Conservation (phyloP, 495 filamentous ascomycete species). For the Talaromyces adpressus region DNA sequence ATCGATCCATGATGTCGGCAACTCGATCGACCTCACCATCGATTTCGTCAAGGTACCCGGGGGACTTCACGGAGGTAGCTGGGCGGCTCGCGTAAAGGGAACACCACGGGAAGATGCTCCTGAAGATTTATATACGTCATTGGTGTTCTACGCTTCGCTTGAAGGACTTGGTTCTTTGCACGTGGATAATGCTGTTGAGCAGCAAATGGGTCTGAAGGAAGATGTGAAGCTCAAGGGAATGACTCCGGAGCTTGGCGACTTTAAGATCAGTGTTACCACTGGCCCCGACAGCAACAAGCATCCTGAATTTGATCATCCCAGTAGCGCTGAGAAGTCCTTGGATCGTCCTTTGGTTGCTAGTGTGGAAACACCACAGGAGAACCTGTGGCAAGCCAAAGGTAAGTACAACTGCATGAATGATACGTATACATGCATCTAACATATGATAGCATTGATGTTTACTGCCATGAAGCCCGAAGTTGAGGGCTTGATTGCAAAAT, state of each 20-base stretch:
- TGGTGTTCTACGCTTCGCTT: slow-evolving; percentile 73
- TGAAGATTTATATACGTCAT: slow-evolving; percentile 59
- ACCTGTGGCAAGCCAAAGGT: slow-evolving; percentile 83
- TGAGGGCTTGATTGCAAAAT: slow-evolving; percentile 58
- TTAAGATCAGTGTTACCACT: slow-evolving; percentile 70
- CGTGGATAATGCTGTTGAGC: slow-evolving; percentile 43
- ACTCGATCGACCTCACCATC: slow-evolving; percentile 82
- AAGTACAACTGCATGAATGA: slow-evolving; percentile 10
- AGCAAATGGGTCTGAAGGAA: slow-evolving; percentile 55
- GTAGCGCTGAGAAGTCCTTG: slow-evolving; percentile 66
- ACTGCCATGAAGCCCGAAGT: slow-evolving; percentile 69
- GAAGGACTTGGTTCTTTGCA: slow-evolving; percentile 69
- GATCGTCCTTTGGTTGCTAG: slow-evolving; percentile 71
- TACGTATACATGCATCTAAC: not conserved
- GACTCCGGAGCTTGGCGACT: slow-evolving; percentile 72
- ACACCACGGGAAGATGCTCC: slow-evolving; percentile 62
- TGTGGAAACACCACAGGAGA: slow-evolving; percentile 55
- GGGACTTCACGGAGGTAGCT: slow-evolving; percentile 80
- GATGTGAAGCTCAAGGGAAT: slow-evolving; percentile 71
- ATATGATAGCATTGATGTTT: slow-evolving; percentile 54
- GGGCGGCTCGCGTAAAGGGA: slow-evolving; percentile 85
- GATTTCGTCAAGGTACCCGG: slow-evolving; percentile 91
- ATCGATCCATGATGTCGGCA: slow-evolving; percentile 81
- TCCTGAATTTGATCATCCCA: slow-evolving; percentile 54
- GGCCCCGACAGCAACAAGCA: slow-evolving; percentile 55